phyloP scores from a whole-genome alignment of 1,284 basidiomycete genomes.

The Trametes versicolor region DNA sequence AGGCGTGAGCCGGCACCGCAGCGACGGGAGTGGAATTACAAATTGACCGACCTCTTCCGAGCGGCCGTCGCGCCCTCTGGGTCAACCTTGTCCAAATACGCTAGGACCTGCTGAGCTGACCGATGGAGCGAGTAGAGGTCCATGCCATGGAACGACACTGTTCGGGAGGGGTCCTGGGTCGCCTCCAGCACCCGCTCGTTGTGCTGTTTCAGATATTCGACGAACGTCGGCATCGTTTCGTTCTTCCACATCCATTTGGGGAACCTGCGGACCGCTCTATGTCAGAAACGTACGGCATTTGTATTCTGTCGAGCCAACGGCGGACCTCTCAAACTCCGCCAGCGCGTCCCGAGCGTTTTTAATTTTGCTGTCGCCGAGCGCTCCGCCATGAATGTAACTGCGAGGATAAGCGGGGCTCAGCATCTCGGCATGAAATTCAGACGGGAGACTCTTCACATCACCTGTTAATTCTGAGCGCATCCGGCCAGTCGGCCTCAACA shows the following conservation, averaged over 20 bases:
- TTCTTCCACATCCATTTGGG: constrained; percentile 48
- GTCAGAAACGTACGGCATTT: constrained; percentile 2
- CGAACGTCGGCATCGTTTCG: constrained; percentile 42
- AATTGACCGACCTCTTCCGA: constrained; percentile 36
- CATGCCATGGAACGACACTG: constrained; percentile 43
- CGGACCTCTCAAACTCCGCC: constrained; percentile 38
- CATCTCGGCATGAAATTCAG: not conserved
- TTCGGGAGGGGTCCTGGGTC: constrained; percentile 32
- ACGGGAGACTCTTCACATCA: constrained; percentile 23
- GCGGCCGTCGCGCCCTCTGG: constrained; percentile 40
- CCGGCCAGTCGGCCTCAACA: constrained; percentile 45
- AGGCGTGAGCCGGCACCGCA: not conserved
- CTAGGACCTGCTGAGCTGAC: constrained; percentile 40
- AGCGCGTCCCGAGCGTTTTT: constrained; percentile 35
- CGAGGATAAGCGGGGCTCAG: constrained; percentile 5
- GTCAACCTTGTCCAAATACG: constrained; percentile 41
- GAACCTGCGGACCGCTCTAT: constrained; percentile 29
- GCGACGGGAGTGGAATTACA: not conserved
- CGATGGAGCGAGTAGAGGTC: constrained; percentile 44
- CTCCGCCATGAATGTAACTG: constrained; percentile 40
- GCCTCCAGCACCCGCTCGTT: constrained; percentile 35
- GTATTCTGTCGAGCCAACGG: not conserved
- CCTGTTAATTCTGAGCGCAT: constrained; percentile 43
- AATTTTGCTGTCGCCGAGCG: constrained; percentile 29
- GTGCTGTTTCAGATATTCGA: constrained; percentile 37